Conservation (phyloP, 139 green algal genomes). For the Chloropicon primus region DNA sequence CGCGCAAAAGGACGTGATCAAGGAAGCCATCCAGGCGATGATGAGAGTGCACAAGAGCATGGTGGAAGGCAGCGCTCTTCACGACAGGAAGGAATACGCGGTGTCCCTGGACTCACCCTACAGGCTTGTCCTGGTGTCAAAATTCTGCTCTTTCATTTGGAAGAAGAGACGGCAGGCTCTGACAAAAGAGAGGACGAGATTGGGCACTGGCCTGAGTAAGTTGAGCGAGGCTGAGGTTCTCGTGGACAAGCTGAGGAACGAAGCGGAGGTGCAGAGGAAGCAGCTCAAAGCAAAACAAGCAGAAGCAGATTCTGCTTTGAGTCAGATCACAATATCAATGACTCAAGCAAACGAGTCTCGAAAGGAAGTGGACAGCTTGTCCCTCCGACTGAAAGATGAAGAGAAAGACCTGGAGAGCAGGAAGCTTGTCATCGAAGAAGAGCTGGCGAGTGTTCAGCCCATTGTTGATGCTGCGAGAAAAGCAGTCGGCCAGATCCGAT, state of each 20-base stretch:
- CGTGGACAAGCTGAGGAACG: slow-evolving; percentile 42
- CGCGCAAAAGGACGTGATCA: background rate
- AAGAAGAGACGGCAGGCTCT: background rate
- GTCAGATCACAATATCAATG: slow-evolving; percentile 41
- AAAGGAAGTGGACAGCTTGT: slow-evolving; percentile 47
- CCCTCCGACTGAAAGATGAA: slow-evolving; percentile 35
- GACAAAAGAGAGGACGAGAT: background rate
- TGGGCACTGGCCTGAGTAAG: slow-evolving; percentile 48
- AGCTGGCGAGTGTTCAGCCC: slow-evolving; percentile 60
- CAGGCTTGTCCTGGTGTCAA: background rate
- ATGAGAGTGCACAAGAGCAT: background rate
- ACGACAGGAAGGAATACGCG: background rate
- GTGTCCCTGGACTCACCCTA: background rate
- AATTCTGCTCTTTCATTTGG: background rate
- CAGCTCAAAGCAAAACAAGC: slow-evolving; percentile 32
- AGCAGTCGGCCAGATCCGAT: slow-evolving; percentile 65
- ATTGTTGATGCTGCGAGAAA: slow-evolving; percentile 53
- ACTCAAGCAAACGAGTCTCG: slow-evolving; percentile 33
- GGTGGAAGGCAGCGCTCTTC: background rate
- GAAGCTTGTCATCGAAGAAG: slow-evolving; percentile 37
- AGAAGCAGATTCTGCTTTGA: slow-evolving; percentile 42
- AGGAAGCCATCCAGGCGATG: background rate
- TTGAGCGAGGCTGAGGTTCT: slow-evolving; percentile 50
- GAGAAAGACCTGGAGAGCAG: slow-evolving; percentile 23
- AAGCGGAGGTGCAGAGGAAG: slow-evolving; percentile 39